Evolutionary conservation across 2,329 filamentous ascomycete genomes (phyloP), one percentile per base, ranked within the genome.

Genomic region (Trichoderma harzianum): DNA sequence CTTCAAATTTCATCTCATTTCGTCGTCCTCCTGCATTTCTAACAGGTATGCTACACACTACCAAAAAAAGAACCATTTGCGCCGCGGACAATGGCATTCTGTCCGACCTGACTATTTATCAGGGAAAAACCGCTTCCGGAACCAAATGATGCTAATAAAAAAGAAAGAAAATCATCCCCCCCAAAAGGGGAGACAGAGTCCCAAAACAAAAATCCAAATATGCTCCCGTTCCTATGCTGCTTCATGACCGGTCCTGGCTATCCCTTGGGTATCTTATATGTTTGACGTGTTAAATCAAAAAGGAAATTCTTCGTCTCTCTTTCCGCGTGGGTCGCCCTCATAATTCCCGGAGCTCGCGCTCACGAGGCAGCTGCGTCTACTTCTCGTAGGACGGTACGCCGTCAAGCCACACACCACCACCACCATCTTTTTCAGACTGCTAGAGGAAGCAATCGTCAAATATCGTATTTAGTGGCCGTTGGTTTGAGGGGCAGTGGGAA

Each of bases 401-500:
- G 57, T 62, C 57, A 51, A 58, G 18, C 28, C 16, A 34, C 18
- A 32, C 28, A 11, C 55, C 55, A 18, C 28, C 28, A 12, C 55
- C 28, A n/a, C 5, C 28, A 6, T 36, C 14, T 6, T 24, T 57
- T 61, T 72, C 70, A 69, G 62, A 47, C 69, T 58, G 55, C 43
- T 21, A 16, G 58, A 28, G 58, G 43, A 26, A 55, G 58, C 0
- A 43, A 8, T 21, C 21, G 28, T 63, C 28, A 58, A 34, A 30
- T 62, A 36, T 63, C 34, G 21, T 7, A 64, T 66, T 77, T 79
- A 84, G 75, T 84, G 83, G 32, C 77, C 79, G 58, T 78, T 75
- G 53, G 81, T 76, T 76, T 82, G 81, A 74, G 81, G 79, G n/a
- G 80, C 82, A 28, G 78, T 90, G 3, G 95, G 94, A 68, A 99